Conservation (phyloP, 768 basidiomycete genomes). For the Rubroboletus pulcherrimus region DNA sequence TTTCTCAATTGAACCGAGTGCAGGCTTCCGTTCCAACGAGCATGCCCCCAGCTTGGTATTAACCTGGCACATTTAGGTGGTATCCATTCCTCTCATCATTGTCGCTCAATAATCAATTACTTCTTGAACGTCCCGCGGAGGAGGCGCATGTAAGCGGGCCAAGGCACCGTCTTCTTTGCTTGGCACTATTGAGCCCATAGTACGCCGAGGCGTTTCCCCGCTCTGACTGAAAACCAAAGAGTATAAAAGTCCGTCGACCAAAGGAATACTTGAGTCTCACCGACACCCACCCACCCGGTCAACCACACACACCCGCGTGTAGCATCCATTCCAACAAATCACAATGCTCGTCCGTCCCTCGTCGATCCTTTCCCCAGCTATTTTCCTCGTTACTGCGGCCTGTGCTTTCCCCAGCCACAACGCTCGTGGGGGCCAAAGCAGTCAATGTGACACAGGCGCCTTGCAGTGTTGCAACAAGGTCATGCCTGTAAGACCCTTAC, state of each 20-base stretch:
- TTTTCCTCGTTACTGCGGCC: not conserved
- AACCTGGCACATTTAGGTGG: not conserved
- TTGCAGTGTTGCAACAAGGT: not conserved
- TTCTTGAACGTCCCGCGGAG: not conserved
- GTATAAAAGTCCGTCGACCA: not conserved
- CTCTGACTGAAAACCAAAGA: no score
- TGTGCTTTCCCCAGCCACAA: not conserved
- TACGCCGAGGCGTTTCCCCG: not conserved
- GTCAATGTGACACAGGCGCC: not conserved
- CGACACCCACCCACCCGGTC: not conserved
- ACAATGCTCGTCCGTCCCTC: not conserved
- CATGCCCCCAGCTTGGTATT: not conserved
- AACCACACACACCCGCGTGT: not conserved
- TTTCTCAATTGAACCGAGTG: not conserved
- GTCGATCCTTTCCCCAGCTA: not conserved
- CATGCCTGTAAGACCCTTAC: not conserved
- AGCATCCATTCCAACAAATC: not conserved
- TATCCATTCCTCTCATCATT: not conserved
- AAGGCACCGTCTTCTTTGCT: not conserved
- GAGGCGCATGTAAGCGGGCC: not conserved
- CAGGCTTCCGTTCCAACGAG: not conserved
- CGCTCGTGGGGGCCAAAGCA: not conserved
- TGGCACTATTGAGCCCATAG: not conserved
- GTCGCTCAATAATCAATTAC: not conserved
- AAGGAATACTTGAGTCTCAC: not conserved